Conservation (phyloP, 2,329 filamentous ascomycete genomes). For the Aspergillus tamarii region DNA sequence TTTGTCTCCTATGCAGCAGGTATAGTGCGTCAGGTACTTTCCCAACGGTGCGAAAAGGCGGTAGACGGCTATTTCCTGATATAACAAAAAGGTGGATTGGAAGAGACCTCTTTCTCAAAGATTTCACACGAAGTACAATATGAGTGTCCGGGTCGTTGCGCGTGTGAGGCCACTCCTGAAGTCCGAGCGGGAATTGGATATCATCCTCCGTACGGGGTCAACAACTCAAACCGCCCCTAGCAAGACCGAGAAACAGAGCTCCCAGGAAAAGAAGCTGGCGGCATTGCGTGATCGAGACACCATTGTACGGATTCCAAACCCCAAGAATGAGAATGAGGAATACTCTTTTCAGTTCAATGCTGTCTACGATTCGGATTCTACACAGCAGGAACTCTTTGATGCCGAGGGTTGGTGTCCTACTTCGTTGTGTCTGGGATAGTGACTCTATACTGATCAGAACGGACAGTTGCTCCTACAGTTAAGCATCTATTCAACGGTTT, state of each 20-base stretch:
- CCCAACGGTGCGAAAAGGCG: not conserved
- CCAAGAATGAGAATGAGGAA: conserved; percentile 87
- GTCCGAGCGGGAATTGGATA: conserved; percentile 82
- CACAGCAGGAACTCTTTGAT: conserved; percentile 87
- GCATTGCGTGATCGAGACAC: conserved; percentile 59
- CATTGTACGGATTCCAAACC: conserved; percentile 86
- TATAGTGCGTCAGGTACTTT: not conserved
- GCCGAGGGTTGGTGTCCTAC: conserved; percentile 70
- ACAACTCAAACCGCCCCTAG: conserved; percentile 20
- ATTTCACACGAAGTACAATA: conserved; percentile 24
- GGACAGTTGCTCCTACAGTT: conserved; percentile 78
- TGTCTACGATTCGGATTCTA: conserved; percentile 79
- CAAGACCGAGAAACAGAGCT: conserved; percentile 31
- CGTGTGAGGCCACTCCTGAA: conserved; percentile 86
- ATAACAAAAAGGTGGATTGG: not conserved
- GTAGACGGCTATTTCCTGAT: not conserved
- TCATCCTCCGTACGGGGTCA: conserved; percentile 74
- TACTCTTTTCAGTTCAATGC: conserved; percentile 95
- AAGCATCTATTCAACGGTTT: conserved; percentile 86
- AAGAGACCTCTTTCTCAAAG: not conserved
- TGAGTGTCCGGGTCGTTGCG: conserved; percentile 79
- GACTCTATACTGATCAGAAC: conserved; percentile 22
- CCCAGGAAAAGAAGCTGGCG: conserved; percentile 29
- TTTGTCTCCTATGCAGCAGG: not conserved
- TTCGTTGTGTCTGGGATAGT: conserved; percentile 1